Evolutionary conservation across 306 rosid species (phyloP).

Genomic region (Dryas drummondii): DNA sequence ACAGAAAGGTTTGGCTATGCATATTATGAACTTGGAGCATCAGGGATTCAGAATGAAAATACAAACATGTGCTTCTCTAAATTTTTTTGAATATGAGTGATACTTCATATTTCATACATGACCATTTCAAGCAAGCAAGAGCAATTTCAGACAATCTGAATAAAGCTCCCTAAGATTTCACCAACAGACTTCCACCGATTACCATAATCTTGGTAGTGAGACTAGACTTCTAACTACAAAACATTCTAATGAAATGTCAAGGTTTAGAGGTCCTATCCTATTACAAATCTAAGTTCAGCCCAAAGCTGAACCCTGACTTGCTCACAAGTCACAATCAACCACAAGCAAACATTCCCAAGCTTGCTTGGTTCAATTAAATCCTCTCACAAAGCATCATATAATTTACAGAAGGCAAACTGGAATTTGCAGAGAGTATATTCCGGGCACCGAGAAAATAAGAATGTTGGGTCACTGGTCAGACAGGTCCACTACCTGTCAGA

Average conservation of each 20-base stretch:
- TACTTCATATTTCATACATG: constrained; percentile 27
- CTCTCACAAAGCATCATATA: constrained; percentile 25
- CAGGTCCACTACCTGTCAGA: constrained; percentile 37
- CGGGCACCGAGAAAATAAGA: constrained; percentile 11
- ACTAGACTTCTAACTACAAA: constrained; percentile 26
- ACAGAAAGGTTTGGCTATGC: not conserved
- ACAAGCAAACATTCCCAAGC: constrained; percentile 45
- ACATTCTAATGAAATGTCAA: constrained; percentile 30
- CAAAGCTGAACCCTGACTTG: constrained; percentile 55
- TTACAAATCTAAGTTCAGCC: constrained; percentile 59
- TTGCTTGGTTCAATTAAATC: constrained; percentile 28
- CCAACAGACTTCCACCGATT: constrained; percentile 30
- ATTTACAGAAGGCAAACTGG: constrained; percentile 53
- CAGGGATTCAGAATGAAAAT: not conserved
- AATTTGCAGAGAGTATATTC: constrained; percentile 26
- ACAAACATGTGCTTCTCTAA: not conserved
- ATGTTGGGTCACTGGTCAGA: constrained; percentile 1
- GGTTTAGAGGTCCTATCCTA: constrained; percentile 33
- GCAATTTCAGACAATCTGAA: constrained; percentile 8
- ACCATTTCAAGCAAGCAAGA: constrained; percentile 12
- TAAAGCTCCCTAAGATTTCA: constrained; percentile 35
- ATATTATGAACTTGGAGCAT: not conserved
- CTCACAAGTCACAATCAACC: constrained; percentile 35
- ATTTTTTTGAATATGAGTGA: constrained; percentile 26
- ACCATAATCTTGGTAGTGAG: constrained; percentile 20